phyloP scores from a whole-genome alignment of 805 yeast genomes.

The Saccharomycopsis sp. region DNA sequence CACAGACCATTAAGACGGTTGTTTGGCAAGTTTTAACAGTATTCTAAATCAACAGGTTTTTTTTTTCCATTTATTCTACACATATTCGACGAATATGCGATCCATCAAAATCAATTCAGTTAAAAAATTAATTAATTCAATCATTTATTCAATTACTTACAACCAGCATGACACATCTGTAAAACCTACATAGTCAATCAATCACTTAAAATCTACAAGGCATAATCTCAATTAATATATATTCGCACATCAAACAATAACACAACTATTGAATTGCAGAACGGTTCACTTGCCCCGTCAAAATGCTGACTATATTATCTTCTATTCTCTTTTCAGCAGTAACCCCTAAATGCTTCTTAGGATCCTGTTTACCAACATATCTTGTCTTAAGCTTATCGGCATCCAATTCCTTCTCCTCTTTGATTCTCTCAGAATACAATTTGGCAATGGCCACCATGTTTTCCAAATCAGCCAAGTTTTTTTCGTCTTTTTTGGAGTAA shows the following conservation, averaged over 20 bases:
- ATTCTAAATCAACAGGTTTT: too few relatives aligned
- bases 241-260: too few relatives aligned
- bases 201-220: too few relatives aligned
- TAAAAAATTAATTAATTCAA: too few relatives aligned
- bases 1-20: too few relatives aligned
- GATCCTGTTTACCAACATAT: conserved; percentile 97
- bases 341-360: conserved; percentile 91
- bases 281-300: conserved; percentile 85
- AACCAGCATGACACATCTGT: too few relatives aligned
- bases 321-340: conserved; percentile 83
- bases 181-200: too few relatives aligned
- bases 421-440: conserved; percentile 81
- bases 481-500: conserved; percentile 69
- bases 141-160: too few relatives aligned
- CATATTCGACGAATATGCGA: too few relatives aligned
- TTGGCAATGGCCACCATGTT: conserved; percentile 85
- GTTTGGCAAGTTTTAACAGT: too few relatives aligned
- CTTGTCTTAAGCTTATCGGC: conserved; percentile 91
- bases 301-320: conserved; percentile 79
- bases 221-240: neutral
- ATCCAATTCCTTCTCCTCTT: conserved; percentile 82
- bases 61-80: too few relatives aligned
- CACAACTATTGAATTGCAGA: conserved; percentile 66
- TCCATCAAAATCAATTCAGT: too few relatives aligned
- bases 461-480: conserved; percentile 65